Evolutionary conservation across 2,329 filamentous ascomycete species (phyloP).

Genomic region (Mariannaea sp.): DNA sequence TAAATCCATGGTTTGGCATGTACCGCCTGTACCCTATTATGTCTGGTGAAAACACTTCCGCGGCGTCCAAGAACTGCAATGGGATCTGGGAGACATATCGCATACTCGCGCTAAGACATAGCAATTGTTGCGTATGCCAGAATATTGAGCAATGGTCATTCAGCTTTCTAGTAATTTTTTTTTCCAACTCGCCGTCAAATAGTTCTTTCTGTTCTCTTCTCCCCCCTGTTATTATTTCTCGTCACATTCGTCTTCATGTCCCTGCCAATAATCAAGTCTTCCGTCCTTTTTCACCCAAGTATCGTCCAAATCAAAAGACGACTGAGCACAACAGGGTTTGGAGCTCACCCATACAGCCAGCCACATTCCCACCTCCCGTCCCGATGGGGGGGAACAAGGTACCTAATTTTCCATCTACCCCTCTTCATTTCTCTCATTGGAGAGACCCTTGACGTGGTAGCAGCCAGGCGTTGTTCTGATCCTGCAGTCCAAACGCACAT

Average conservation of each 20-base stretch:
- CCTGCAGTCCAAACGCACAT: neutral
- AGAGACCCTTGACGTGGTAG: conserved; percentile 12
- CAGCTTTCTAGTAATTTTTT: no score
- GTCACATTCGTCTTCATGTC: no score
- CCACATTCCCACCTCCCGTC: conserved; percentile 7
- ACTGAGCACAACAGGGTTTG: neutral
- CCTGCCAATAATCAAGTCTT: conserved; percentile 8
- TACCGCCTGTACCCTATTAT: no score
- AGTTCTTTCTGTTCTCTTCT: conserved; percentile 7
- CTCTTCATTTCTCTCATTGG: neutral
- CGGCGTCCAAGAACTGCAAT: no score
- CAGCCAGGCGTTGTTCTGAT: neutral
- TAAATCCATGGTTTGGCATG: conserved; percentile 8
- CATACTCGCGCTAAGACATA: no score
- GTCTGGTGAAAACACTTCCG: no score
- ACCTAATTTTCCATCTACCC: neutral
- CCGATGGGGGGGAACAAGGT: no score
- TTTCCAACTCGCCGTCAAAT: neutral
- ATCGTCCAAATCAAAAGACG: conserved; percentile 11
- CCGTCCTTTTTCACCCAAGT: conserved; percentile 6
- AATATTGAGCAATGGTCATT: no score
- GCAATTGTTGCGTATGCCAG: no score
- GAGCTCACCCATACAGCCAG: conserved; percentile 8
- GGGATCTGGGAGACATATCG: no score
- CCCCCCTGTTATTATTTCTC: no score